These are phyloP conservation scores for Apiospora sp. DNA, from an alignment of 2,329 filamentous ascomycete genomes.

Conservation along the genomic window DNA sequence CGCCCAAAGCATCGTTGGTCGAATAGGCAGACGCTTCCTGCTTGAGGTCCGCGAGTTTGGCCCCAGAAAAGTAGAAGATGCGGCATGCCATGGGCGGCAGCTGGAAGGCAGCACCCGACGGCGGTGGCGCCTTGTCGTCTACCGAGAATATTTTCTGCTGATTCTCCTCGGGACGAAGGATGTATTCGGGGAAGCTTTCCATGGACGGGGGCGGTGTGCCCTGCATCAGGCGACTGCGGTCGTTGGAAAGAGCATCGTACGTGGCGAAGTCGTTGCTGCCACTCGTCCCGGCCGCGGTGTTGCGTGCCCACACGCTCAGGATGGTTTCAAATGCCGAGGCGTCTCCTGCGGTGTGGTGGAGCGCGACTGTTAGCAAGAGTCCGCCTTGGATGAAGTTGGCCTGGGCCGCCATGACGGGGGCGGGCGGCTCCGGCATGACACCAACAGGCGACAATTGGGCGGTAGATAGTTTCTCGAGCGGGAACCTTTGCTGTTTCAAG, in stretches of 20 bases:
- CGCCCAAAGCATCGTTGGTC: not conserved
- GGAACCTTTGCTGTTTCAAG: not conserved
- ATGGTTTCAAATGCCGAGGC: not conserved
- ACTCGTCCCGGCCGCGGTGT: not conserved
- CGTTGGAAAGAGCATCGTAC: not conserved
- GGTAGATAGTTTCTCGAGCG: not conserved
- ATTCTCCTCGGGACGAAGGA: not conserved
- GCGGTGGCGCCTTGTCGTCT: not conserved
- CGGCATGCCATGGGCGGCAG: not conserved
- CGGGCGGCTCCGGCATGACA: not conserved
- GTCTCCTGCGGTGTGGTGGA: not conserved
- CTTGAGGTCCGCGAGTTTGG: not conserved
- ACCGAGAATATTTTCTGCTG: not conserved
- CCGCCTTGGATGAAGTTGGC: constrained; percentile 6
- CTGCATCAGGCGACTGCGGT: not conserved
- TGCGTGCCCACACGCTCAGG: not conserved
- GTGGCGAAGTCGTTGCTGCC: not conserved
- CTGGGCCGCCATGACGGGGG: not conserved
- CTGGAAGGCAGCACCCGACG: not conserved
- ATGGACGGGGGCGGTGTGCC: not conserved
- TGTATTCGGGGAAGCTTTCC: not conserved
- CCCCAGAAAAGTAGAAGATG: not conserved
- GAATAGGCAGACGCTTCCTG: not conserved
- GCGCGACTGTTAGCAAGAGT: not conserved
- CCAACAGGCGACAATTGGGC: not conserved